phyloP scores from a whole-genome alignment of 441 rosid species.

The Pelargonium citronellum region DNA sequence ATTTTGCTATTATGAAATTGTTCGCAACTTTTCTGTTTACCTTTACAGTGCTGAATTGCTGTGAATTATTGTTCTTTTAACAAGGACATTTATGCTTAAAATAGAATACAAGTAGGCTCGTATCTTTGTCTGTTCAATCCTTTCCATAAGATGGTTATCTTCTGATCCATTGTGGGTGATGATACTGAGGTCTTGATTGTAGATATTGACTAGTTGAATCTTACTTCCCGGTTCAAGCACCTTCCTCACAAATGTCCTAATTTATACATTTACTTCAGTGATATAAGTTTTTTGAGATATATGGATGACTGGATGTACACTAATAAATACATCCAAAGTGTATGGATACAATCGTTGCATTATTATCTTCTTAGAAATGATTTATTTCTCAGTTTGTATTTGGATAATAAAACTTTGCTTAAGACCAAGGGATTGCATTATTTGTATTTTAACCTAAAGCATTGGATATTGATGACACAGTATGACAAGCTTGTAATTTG shows the following conservation, averaged over 20 bases:
- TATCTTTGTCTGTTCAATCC: too few relatives aligned
- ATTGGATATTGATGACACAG: neutral
- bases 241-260: too few relatives aligned
- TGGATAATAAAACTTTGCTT: neutral
- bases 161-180: too few relatives aligned
- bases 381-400: neutral
- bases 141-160: too few relatives aligned
- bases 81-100: neutral
- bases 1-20: neutral
- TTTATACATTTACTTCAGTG: too few relatives aligned
- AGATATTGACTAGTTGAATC: too few relatives aligned
- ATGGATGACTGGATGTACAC: neutral
- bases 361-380: neutral
- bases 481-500: neutral
- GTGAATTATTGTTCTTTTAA: neutral
- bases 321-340: neutral
- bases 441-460: neutral
- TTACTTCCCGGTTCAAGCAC: too few relatives aligned
- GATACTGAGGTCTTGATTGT: too few relatives aligned
- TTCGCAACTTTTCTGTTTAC: neutral
- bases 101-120: neutral
- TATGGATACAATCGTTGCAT: constrained; percentile 1
- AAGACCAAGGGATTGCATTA: neutral
- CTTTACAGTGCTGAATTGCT: neutral
- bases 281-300: neutral